Conservation (phyloP, 768 basidiomycete genomes). For the Cystobasidium tubakii region DNA sequence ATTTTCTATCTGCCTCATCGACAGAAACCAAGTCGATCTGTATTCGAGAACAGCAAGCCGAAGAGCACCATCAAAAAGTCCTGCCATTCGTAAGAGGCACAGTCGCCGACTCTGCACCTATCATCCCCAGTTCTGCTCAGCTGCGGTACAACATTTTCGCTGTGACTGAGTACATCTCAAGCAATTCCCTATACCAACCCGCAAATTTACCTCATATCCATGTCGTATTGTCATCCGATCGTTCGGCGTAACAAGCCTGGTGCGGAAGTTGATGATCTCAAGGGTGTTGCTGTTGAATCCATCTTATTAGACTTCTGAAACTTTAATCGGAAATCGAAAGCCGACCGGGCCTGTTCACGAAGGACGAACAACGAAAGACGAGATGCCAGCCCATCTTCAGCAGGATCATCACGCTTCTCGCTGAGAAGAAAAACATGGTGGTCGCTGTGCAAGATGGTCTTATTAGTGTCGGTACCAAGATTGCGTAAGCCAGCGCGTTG, state of each 20-base stretch:
- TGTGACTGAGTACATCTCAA: slow-evolving; percentile 96
- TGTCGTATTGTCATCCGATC: slow-evolving; percentile 96
- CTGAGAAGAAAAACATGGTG: slow-evolving; percentile 86
- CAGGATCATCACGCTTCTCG: slow-evolving; percentile 80
- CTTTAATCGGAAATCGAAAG: slow-evolving; percentile 94
- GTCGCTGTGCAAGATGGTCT: slow-evolving; percentile 96
- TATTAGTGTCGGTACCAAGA: slow-evolving; percentile 95
- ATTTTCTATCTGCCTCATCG: neutral
- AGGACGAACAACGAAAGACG: slow-evolving; percentile 81
- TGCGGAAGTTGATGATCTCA: slow-evolving; percentile 89
- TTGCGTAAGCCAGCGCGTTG: slow-evolving; percentile 60
- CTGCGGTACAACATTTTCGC: slow-evolving; percentile 99
- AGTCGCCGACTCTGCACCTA: slow-evolving; percentile 92
- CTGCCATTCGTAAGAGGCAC: slow-evolving; percentile 94
- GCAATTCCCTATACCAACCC: slow-evolving; percentile 85
- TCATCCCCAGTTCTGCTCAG: slow-evolving; percentile 97
- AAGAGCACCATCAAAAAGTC: slow-evolving; percentile 95
- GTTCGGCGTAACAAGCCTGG: slow-evolving; percentile 99
- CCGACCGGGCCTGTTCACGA: slow-evolving; percentile 91
- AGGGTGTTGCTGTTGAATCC: slow-evolving; percentile 95
- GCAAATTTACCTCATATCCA: slow-evolving; percentile 86
- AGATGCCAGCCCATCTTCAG: slow-evolving; percentile 91
- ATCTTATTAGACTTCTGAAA: slow-evolving; percentile 80
- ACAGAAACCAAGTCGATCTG: slow-evolving; percentile 85
- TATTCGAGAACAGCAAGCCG: slow-evolving; percentile 89